Evolutionary conservation across 73 alveolate genomes (phyloP), one percentile per base, ranked within the genome.

Genomic region (Paramecium caudatum): DNA sequence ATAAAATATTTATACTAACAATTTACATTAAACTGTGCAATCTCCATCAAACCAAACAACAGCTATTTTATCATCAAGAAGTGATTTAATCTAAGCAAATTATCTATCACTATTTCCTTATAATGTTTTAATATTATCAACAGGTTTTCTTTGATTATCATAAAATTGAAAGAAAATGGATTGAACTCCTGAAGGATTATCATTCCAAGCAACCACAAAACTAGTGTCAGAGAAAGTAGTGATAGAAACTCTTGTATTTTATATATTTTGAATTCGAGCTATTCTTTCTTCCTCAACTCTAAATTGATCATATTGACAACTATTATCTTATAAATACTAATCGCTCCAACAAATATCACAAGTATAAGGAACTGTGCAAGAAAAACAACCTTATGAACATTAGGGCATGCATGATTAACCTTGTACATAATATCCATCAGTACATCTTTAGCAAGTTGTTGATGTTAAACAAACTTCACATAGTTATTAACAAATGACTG

Each of bases 11-110:
- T 55, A 15, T 27, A 55, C 23, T 7, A 21, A 8, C 30, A 55
- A 55, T 55, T 43, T 55, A 55, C 80, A 55, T 55, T 55, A 23
- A 9, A 55, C 3, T 27, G 4, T 55, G n/a, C 80, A 55, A 55
- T 55, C 80, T 55, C 80, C 80, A 15, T 55, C 80, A 23, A 55
- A 55, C 80, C 80, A 55, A 12, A 55, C 80, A 10, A 55, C 45
- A 2, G 80, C 41, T 10, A 55, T 27, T 55, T 6, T 12, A 55
- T 55, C 80, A 55, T 55, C 30, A 55, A 43, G 27, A 13, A 55
- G 30, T 0, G 80, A 10, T 19, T 10, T 43, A 55, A 23, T 21
- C 5, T 55, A 8, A 27, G 80, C 80, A 55, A 27, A 55, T 55
- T 55, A 9, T 23, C 80, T 55, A 55, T 55, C 80, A 55, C 30